Evolutionary conservation across 192 early-diverging fungal genomes (phyloP).

Genomic region (Coemansia sp.): DNA sequence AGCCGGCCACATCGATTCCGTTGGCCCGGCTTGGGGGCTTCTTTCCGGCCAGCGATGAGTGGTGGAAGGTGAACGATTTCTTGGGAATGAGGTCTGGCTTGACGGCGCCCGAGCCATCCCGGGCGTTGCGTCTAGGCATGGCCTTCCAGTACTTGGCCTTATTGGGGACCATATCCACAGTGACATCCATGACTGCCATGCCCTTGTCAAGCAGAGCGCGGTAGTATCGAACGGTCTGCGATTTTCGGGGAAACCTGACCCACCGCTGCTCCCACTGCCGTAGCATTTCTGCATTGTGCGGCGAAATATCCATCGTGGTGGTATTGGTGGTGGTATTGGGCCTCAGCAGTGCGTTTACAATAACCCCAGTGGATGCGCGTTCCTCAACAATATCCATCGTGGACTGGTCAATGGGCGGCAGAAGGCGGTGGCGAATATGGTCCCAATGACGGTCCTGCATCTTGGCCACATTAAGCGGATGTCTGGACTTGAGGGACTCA

Average conservation of each 20-base stretch:
- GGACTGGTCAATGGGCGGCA: slow-evolving; percentile 28
- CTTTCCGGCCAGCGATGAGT: slow-evolving; percentile 30
- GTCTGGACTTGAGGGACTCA: slow-evolving; percentile 21
- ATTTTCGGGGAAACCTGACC: slow-evolving; percentile 32
- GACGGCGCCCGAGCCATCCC: slow-evolving; percentile 7
- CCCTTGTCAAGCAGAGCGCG: slow-evolving; percentile 25
- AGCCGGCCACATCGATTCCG: slow-evolving; percentile 24
- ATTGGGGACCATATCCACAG: slow-evolving; percentile 16
- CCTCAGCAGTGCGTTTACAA: not conserved
- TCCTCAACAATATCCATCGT: slow-evolving; percentile 38
- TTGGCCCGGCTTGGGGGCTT: slow-evolving; percentile 12
- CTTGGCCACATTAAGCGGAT: slow-evolving; percentile 46
- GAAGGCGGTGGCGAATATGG: slow-evolving; percentile 12
- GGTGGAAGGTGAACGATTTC: slow-evolving; percentile 19
- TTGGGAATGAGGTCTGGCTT: slow-evolving; percentile 25
- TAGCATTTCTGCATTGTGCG: slow-evolving; percentile 5
- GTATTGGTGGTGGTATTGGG: not conserved
- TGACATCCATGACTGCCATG: slow-evolving; percentile 20
- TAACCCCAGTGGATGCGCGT: slow-evolving; percentile 24
- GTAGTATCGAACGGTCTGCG: slow-evolving; percentile 36
- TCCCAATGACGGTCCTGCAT: slow-evolving; percentile 44
- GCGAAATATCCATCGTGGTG: not conserved
- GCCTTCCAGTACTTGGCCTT: slow-evolving; percentile 11
- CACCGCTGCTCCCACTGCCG: slow-evolving; percentile 29
- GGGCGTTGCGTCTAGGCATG: slow-evolving; percentile 14